Evolutionary conservation across 2,329 filamentous ascomycete genomes (phyloP), one percentile per base, ranked within the genome.

Genomic region (Trichoderma sp.): DNA sequence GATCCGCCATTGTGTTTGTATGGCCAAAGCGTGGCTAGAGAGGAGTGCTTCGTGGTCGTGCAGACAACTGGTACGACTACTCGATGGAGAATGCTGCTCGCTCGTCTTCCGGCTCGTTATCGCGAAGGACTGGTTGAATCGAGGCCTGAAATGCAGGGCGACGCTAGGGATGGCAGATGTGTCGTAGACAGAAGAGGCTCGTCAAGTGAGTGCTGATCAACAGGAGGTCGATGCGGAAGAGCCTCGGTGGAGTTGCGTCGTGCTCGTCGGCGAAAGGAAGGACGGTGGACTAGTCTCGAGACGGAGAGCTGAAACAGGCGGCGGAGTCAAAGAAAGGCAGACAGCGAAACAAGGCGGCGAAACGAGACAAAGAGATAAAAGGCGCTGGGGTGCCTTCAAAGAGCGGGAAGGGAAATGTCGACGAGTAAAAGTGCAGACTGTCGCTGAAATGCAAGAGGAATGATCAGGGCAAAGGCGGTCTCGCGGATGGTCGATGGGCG

Each of bases 1-100:
- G 54, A 39, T 66, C 62, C 30, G 50, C 21, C 48, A 52, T 58
- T 30, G 24, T 76, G 71, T 80, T 76, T 70, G 83, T 80, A 68
- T 80, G 80, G 59, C 71, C 76, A 79, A 78, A 80, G 67, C 81
- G 67, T 73, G 72, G 65, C 79, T 70, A 58, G 77, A 75, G 67
- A 78, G 76, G 21, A 41, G 47, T 66, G 79, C 75, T 69, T 67
- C 71, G 74, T 68, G 79, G 57, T 60, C 15, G 45, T 28, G 21
- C 34, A 50, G 24, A 60, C 57, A 34, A 41, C 17, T 60, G 30
- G 45, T 26, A 24, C 57, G 19, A 60, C 57, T 60, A n/a, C 17
- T 52, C 47, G 24, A 47, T 17, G 59, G 39, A 43, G 48, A 45
- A 7, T 10, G 50, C 26, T 19, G 41, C 43, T 24, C 19, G 50